phyloP scores from a whole-genome alignment of 1,284 basidiomycete genomes.

The Irpex lacteus region DNA sequence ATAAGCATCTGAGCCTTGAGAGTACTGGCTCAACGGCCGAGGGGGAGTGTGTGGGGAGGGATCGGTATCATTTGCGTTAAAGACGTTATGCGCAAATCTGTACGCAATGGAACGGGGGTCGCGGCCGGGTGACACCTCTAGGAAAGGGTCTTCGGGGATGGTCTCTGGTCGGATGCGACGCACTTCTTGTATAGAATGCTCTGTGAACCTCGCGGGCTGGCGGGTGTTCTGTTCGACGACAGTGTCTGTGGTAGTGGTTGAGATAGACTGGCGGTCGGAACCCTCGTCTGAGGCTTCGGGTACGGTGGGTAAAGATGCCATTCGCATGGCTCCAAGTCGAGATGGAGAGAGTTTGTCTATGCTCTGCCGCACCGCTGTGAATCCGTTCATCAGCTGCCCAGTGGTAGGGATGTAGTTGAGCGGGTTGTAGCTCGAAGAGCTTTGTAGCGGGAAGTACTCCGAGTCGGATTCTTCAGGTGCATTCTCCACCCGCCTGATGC shows the following conservation, averaged over 20 bases:
- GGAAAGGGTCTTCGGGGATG: constrained; percentile 5
- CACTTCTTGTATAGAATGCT: constrained; percentile 9
- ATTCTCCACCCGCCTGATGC: neutral
- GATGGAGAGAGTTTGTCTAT: constrained; percentile 7
- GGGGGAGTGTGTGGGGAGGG: neutral
- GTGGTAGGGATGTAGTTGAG: neutral
- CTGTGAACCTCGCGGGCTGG: constrained; percentile 1
- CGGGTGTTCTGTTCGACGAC: neutral
- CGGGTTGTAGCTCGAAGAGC: neutral
- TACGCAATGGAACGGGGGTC: constrained; percentile 9
- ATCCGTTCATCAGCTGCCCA: constrained; percentile 2
- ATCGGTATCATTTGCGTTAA: neutral
- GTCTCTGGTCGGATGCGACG: constrained; percentile 7
- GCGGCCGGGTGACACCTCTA: neutral
- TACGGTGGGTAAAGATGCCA: constrained; percentile 5
- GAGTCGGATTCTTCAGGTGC: neutral
- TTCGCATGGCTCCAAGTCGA: constrained; percentile 7
- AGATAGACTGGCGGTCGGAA: constrained; percentile 9
- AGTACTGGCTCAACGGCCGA: neutral
- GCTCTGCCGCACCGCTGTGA: constrained; percentile 5
- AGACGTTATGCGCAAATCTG: constrained; percentile 4
- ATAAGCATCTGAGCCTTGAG: constrained; percentile 1
- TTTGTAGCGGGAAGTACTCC: constrained; percentile 1
- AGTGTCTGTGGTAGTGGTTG: constrained; percentile 4
- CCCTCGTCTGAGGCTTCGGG: constrained; percentile 13